These are phyloP conservation scores for Syzygium malaccense DNA, from an alignment of 441 rosid genomes.

Conservation along the genomic window DNA sequence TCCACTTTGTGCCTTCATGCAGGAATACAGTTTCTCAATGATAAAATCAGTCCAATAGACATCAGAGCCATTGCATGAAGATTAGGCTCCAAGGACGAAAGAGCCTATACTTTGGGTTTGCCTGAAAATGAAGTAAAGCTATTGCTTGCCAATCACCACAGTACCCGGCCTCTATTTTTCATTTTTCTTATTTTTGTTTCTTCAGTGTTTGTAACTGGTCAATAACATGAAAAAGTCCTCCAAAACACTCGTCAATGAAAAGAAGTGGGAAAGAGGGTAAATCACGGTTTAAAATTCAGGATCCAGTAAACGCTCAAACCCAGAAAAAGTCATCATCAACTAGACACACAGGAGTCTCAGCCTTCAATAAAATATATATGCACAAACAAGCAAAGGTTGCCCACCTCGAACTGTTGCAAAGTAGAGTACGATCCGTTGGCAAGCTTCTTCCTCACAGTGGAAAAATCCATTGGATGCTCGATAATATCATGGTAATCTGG, in stretches of 20 bases:
- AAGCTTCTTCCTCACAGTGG: slow-evolving; percentile 84
- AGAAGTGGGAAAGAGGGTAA: neutral
- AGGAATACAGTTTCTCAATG: neutral
- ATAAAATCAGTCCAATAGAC: neutral
- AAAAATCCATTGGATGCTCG: slow-evolving; percentile 89
- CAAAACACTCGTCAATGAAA: neutral
- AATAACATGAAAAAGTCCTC: neutral
- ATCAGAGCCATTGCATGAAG: neutral
- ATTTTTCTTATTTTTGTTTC: neutral
- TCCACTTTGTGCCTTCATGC: neutral
- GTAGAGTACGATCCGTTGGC: slow-evolving; percentile 63
- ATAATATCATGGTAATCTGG: slow-evolving; percentile 85
- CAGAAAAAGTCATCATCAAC: neutral
- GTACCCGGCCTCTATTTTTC: neutral
- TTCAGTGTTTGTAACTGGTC: neutral
- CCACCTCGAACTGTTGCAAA: slow-evolving; percentile 78
- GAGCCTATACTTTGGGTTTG: neutral
- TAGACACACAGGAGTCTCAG: neutral
- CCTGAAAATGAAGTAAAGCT: neutral
- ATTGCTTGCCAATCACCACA: neutral
- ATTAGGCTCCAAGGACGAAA: neutral
- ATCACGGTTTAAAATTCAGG: neutral
- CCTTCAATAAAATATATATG: neutral
- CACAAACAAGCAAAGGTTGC: neutral
- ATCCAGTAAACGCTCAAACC: neutral